These are phyloP conservation scores for Penicillium glabrum DNA, from an alignment of 2,329 filamentous ascomycete species.

Conservation along the genomic window DNA sequence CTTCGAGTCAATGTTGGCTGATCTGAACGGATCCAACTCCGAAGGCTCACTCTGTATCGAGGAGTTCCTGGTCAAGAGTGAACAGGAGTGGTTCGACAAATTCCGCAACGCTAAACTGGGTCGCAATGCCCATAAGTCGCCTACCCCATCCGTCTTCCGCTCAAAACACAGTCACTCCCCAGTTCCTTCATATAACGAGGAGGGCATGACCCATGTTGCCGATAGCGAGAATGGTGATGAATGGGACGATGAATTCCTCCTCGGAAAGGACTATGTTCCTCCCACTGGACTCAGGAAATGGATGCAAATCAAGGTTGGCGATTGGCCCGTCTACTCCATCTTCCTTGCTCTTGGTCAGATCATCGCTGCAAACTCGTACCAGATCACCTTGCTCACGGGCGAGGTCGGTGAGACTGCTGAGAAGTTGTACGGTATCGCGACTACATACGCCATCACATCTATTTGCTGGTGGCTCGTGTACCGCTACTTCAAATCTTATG, in stretches of 20 bases:
- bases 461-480: conserved; percentile 64
- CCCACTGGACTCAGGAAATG: conserved; percentile 58
- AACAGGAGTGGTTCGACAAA: conserved; percentile 65
- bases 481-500: conserved; percentile 58
- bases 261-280: conserved; percentile 58
- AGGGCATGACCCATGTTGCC: conserved; percentile 28
- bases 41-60: conserved; percentile 63
- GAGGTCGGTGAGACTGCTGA: conserved; percentile 59
- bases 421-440: conserved; percentile 62
- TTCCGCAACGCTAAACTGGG: conserved; percentile 61
- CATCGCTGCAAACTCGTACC: conserved; percentile 65
- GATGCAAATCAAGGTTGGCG: conserved; percentile 57
- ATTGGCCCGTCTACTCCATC: conserved; percentile 66
- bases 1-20: conserved; percentile 58
- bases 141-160: conserved; percentile 35
- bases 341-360: conserved; percentile 63
- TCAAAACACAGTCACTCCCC: conserved; percentile 35
- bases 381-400: conserved; percentile 69
- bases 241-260: conserved; percentile 54
- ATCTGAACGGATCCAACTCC: conserved; percentile 58
- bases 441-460: conserved; percentile 59
- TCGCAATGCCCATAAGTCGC: conserved; percentile 46
- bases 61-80: conserved; percentile 63
- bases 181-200: conserved; percentile 42
- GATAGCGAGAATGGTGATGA: conserved; percentile 38